phyloP scores from a whole-genome alignment of 2,329 filamentous ascomycete genomes.

The Penicillium hordei region DNA sequence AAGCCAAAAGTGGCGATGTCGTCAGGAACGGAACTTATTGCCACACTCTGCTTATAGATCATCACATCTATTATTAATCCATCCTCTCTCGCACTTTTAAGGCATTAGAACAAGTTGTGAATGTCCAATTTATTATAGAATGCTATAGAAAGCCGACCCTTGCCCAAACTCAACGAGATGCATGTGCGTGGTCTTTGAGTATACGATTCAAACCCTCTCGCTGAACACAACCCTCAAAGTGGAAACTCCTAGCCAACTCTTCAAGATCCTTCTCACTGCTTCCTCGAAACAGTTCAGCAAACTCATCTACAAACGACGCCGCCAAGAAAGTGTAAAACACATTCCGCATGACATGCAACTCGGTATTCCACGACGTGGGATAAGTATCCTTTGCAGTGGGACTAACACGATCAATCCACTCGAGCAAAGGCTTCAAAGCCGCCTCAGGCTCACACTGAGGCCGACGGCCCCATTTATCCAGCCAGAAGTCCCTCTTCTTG shows the following conservation, averaged over 20 bases:
- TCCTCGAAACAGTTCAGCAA: slow-evolving; percentile 55
- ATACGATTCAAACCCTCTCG: slow-evolving; percentile 54
- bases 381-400: slow-evolving; percentile 46
- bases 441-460: slow-evolving; percentile 47
- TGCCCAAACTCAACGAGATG: slow-evolving; percentile 2
- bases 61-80: not conserved
- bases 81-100: not conserved
- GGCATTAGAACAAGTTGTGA: not conserved
- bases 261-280: slow-evolving; percentile 56
- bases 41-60: not conserved
- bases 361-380: slow-evolving; percentile 53
- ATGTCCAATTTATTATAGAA: not conserved
- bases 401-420: slow-evolving; percentile 46
- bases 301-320: slow-evolving; percentile 54
- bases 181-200: slow-evolving; percentile 46
- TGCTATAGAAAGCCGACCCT: not conserved
- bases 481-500: slow-evolving; percentile 55
- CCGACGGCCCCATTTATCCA: slow-evolving; percentile 57
- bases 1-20: accelerated
- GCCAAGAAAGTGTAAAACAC: slow-evolving; percentile 53
- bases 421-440: slow-evolving; percentile 45
- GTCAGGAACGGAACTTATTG: slow-evolving; percentile 2
- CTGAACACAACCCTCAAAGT: slow-evolving; percentile 55
- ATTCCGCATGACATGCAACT: slow-evolving; percentile 49
- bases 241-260: slow-evolving; percentile 54